Base-by-base conservation (phyloP, 208 protist genomes). In the Crithidia thermophila region DNA sequence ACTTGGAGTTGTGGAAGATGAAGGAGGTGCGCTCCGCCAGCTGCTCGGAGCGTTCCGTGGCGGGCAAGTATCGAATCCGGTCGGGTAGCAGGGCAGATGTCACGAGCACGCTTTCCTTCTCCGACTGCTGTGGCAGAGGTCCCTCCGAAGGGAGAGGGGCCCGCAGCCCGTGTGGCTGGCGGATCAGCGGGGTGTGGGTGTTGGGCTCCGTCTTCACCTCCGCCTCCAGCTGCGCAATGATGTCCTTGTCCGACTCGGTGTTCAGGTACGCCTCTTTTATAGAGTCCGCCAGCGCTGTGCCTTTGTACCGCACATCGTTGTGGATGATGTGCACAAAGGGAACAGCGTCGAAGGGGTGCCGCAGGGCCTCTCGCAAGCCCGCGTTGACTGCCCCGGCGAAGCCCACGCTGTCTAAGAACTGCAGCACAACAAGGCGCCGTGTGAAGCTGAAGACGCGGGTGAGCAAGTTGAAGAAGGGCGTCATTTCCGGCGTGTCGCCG, bases 41-140 rank as follows among this genome's bases (percentile, higher is more conserved):
- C 36, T 31, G 8, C 42, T 33, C 18, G 10, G 23, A 4, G 33
- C 57, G 49, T 40, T 61, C 49, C 3, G 34, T 28, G 1, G 23
- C n/a, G 5, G 57, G 42, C 45, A 76, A 62, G 55, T 81, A 79
- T 14, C 77, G 81, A 28, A 85, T 52, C 10, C 72, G 67, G 59
- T 81, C 77, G 2, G 84, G 84, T 39, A 86, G 63, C 31, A 90
- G 64, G 21, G 72, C 59, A 0, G 81, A 84, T 0, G 84, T 83
- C 10, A 78, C 59, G 13, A 77, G 60, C 11, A 64, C 46, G 30
- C 30, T 36, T n/a, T 46, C 33, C 2, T 50, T 27, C 16, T 25
- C 28, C 20, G 55, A 50, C 33, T 77, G 58, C 64, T 76, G 75
- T n/a, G 65, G 64, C 34, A 79, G 36, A 1, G 70, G 63, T 4